These are phyloP conservation scores for Phytophthora tentaculata DNA, from an alignment of 352 stramenopile genomes.

Conservation along the genomic window DNA sequence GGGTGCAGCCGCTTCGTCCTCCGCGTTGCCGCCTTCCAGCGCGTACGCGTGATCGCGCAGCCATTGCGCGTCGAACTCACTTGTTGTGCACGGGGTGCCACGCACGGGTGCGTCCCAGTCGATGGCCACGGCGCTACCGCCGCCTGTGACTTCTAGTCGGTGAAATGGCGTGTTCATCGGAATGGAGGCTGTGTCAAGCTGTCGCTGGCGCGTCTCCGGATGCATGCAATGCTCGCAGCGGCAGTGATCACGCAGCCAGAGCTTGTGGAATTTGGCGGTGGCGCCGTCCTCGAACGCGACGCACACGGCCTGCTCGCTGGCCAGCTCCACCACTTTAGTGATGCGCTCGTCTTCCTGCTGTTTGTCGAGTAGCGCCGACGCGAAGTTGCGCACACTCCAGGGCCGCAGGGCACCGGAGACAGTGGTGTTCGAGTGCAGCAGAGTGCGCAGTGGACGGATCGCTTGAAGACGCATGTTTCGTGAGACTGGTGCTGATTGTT, in stretches of 20 bases:
- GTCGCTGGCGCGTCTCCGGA: conserved; percentile 73
- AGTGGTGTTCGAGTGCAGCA: conserved; percentile 1
- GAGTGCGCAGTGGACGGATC: conserved; percentile 25
- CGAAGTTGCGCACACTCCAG: conserved; percentile 16
- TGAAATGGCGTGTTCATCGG: conserved; percentile 51
- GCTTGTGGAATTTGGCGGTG: conserved; percentile 82
- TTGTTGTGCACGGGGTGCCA: conserved; percentile 60
- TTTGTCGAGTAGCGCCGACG: conserved; percentile 26
- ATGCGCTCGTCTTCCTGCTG: conserved; percentile 32
- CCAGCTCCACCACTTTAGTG: conserved; percentile 59
- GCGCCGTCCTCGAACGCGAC: conserved; percentile 83
- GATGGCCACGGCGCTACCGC: conserved; percentile 50
- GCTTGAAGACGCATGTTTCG: conserved; percentile 33
- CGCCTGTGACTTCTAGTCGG: conserved; percentile 41
- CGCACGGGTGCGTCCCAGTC: conserved; percentile 62
- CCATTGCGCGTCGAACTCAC: conserved; percentile 76
- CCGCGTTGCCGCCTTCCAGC: conserved; percentile 32
- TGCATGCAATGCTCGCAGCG: conserved; percentile 69
- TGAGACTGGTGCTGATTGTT: neutral
- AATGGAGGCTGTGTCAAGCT: conserved; percentile 85
- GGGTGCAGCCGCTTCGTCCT: conserved; percentile 18
- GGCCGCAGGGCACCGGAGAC: conserved; percentile 4
- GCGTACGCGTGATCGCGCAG: conserved; percentile 79
- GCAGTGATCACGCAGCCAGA: conserved; percentile 89
- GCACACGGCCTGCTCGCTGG: conserved; percentile 52